These are phyloP conservation scores for Solanum ossicruentum DNA, from an alignment of 257 asterid species.

Conservation along the genomic window DNA sequence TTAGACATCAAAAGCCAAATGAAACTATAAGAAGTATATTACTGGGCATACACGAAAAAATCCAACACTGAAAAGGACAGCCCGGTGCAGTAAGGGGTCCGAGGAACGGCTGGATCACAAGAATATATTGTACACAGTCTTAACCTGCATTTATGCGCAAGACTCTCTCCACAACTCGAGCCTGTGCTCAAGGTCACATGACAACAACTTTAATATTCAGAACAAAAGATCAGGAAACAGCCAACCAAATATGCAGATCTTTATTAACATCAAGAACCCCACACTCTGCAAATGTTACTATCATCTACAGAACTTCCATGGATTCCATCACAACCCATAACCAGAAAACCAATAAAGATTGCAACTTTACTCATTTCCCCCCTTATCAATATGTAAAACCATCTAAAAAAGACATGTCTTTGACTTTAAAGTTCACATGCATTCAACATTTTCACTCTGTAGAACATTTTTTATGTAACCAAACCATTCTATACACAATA, in stretches of 20 bases:
- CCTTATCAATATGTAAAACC: not conserved
- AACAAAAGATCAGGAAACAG: not conserved
- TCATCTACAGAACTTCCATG: not conserved
- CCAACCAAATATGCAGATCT: not conserved
- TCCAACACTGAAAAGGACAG: not conserved
- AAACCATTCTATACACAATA: not conserved
- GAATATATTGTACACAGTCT: not conserved
- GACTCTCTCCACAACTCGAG: not conserved
- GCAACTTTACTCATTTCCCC: constrained; percentile 7
- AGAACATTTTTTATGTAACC: not conserved
- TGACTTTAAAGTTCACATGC: constrained; percentile 21
- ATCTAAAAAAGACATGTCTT: not conserved
- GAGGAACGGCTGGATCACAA: not conserved
- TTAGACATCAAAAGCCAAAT: not conserved
- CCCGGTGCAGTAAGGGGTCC: not conserved
- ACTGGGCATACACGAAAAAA: not conserved
- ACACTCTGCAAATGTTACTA: not conserved
- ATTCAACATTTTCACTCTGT: constrained; percentile 1
- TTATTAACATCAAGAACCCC: not conserved
- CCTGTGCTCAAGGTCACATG: not conserved
- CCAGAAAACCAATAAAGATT: not conserved
- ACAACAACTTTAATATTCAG: not conserved
- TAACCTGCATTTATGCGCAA: not conserved
- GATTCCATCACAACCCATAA: not conserved
- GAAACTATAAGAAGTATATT: not conserved